Evolutionary conservation across 768 basidiomycete genomes (phyloP), one percentile per base, ranked within the genome.

Genomic region (Hygrocybe coccinea): DNA sequence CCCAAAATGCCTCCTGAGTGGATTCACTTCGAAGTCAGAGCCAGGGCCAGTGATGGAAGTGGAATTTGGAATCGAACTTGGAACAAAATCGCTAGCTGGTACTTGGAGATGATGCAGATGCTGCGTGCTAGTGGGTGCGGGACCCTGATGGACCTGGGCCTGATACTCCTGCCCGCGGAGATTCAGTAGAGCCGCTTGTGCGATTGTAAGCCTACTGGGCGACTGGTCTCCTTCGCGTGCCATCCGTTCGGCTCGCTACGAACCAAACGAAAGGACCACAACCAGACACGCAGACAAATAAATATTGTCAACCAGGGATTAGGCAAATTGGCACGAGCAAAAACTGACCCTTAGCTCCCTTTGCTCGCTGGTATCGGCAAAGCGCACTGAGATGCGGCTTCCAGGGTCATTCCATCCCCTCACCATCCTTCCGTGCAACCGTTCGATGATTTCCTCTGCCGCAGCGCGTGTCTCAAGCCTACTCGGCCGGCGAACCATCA

Each of bases 331-430:
- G 55, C n/a, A 46, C 21, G 33, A 24, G 48, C 10, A 22, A 2
- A 34, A 51, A 78, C 84, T 35, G 55, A 88, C 88, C 63, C 89
- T 74, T 43, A 91, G 71, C 62, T 91, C 88, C 52, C 89, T 71
- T 65, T 91, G 88, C 63, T 90, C 89, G 10, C 78, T 73, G 8
- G 84, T 88, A 64, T 91, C 88, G 12, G 88, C 88, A 63, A 90
- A 90, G 36, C 89, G 76, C 15, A 90, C 89, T 5, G 85, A 87
- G 54, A 91, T 88, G 49, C 89, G 71, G 64, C 86, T 85, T 14
- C 88, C 88, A 10, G 80, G 67, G 57, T 91, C 89, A 57, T 87
- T 80, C 84, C 82, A 86, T 10, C 89, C 89, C 39, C 87, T 77
- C 7, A 91, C 86, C 80, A 88, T 84, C 8, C 86, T 77, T 5